Percentiles rank a stretch among this genome's conserved stretches.
phyloP scores from a whole-genome alignment of 2,329 filamentous ascomycete species.

The Trichoderma hamatum region DNA sequence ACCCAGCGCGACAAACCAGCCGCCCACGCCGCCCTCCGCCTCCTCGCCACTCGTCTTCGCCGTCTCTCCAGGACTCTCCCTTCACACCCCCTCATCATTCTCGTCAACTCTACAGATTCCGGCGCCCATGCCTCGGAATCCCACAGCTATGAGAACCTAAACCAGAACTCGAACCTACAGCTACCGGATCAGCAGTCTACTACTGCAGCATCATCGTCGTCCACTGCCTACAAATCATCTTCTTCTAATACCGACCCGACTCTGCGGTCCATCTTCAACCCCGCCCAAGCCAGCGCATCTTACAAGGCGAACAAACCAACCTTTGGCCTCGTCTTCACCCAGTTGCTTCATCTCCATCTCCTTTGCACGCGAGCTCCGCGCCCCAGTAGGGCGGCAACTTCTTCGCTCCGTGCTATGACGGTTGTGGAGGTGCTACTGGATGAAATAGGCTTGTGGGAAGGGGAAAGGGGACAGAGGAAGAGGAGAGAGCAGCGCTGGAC shows the following conservation, averaged over 20 bases:
- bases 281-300: background rate
- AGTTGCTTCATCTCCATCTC: slow-evolving; percentile 59
- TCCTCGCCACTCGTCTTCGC: slow-evolving; percentile 52
- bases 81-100: slow-evolving; percentile 52
- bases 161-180: background rate
- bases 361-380: slow-evolving; percentile 51
- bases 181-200: background rate
- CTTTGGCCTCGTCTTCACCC: slow-evolving; percentile 58
- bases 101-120: slow-evolving; percentile 55
- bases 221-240: slow-evolving; percentile 13
- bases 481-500: slow-evolving; percentile 59
- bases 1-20: slow-evolving; percentile 48
- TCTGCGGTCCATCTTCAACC: slow-evolving; percentile 54
- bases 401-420: slow-evolving; percentile 41
- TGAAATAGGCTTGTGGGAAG: slow-evolving; percentile 51
- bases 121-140: slow-evolving; percentile 15
- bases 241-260: slow-evolving; percentile 44
- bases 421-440: slow-evolving; percentile 57
- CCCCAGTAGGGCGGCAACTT: background rate
- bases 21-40: slow-evolving; percentile 53
- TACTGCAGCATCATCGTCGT: background rate
- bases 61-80: slow-evolving; percentile 47
- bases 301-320: slow-evolving; percentile 49
- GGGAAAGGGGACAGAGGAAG: slow-evolving; percentile 35
- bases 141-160: slow-evolving; percentile 11